These are phyloP conservation scores for Tylopilus sp. DNA, from an alignment of 768 basidiomycete genomes.

Conservation along the genomic window DNA sequence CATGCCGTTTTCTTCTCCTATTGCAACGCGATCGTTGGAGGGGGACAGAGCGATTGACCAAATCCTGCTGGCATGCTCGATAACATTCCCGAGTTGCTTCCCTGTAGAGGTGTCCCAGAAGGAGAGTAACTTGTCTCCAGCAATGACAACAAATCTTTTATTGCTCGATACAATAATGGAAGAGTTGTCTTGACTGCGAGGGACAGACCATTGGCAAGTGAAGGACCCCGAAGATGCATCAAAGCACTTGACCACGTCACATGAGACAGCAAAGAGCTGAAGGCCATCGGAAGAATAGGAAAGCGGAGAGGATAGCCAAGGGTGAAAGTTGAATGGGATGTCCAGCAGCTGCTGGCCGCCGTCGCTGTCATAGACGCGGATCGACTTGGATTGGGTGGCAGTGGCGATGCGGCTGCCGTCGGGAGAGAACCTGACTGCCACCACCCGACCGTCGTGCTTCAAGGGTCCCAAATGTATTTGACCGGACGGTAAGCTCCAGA, in stretches of 20 bases:
- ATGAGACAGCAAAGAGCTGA: neutral
- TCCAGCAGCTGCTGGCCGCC: neutral
- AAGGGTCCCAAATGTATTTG: neutral
- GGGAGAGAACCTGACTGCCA: neutral
- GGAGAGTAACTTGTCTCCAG: neutral
- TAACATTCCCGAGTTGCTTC: neutral
- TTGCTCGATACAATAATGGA: neutral
- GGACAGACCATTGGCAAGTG: neutral
- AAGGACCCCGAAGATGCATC: no score
- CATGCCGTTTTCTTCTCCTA: no score
- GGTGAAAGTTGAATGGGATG: neutral
- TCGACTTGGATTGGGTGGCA: neutral
- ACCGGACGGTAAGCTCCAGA: neutral
- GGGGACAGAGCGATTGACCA: neutral
- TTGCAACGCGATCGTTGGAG: neutral
- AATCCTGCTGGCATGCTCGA: neutral
- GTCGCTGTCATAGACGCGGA: neutral
- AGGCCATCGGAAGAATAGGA: neutral
- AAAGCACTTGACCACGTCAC: neutral
- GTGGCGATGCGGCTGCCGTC: slow-evolving; percentile 1
- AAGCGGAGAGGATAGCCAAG: neutral
- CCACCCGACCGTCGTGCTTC: neutral
- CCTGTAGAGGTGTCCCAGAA: neutral
- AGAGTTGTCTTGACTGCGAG: neutral
- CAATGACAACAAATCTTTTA: neutral